Evolutionary conservation across 2,329 filamentous ascomycete species (phyloP).

Genomic region (Sporothrix sp.): DNA sequence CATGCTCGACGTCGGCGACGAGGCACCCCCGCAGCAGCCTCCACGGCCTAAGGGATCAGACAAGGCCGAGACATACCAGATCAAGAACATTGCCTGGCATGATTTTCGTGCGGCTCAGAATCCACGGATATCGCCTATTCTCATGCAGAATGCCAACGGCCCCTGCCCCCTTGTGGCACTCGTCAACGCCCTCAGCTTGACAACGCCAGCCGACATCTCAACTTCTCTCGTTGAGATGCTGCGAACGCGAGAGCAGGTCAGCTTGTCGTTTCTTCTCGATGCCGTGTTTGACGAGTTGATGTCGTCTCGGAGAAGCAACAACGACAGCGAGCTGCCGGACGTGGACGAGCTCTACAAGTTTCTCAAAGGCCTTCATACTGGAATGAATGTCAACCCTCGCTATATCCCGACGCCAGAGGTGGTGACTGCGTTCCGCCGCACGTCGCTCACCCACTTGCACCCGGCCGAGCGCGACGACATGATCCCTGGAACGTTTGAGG

Average conservation of each 20-base stretch:
- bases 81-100: slow-evolving; percentile 83
- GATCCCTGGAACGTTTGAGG: slow-evolving; percentile 68
- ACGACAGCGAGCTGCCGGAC: slow-evolving; percentile 63
- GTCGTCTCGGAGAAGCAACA: slow-evolving; percentile 57
- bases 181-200: slow-evolving; percentile 83
- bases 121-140: slow-evolving; percentile 69
- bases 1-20: slow-evolving; percentile 19
- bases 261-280: slow-evolving; percentile 73
- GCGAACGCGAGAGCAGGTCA: slow-evolving; percentile 74
- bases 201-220: slow-evolving; percentile 56
- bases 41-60: slow-evolving; percentile 35
- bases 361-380: slow-evolving; percentile 78
- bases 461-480: slow-evolving; percentile 38
- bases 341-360: slow-evolving; percentile 83
- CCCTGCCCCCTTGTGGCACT: slow-evolving; percentile 88
- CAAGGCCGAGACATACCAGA: slow-evolving; percentile 72
- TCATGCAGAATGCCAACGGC: slow-evolving; percentile 89
- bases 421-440: slow-evolving; percentile 38
- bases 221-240: slow-evolving; percentile 72
- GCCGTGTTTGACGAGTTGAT: slow-evolving; percentile 91
- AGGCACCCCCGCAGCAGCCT: slow-evolving; percentile 22
- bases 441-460: slow-evolving; percentile 42
- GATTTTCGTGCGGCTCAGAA: slow-evolving; percentile 52
- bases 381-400: slow-evolving; percentile 95
- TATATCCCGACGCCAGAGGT: slow-evolving; percentile 55